A percentile compares a stretch with the other conserved stretches of the same genome.
Evolutionary conservation across 805 yeast genomes (phyloP).

Genomic region (Candida schatavii): DNA sequence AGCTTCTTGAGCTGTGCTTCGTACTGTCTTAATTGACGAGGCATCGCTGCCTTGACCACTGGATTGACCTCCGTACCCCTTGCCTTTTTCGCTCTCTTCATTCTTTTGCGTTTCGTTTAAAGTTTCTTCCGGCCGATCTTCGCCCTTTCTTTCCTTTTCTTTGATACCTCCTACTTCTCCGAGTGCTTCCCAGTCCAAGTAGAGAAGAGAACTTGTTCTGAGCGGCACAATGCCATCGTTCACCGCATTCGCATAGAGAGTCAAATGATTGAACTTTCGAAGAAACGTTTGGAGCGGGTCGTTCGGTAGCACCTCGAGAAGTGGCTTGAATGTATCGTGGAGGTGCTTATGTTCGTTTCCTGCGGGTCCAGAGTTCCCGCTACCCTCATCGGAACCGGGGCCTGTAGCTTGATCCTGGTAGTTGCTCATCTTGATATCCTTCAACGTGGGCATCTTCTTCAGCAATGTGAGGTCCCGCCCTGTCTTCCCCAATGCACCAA

Average conservation of each 20-base stretch:
- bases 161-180: conserved; percentile 32
- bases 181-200: conserved; percentile 41
- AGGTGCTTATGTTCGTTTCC: conserved; percentile 6
- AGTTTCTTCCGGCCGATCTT: neutral
- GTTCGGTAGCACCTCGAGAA: conserved; percentile 39
- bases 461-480: conserved; percentile 43
- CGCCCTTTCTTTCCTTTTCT: neutral
- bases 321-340: conserved; percentile 25
- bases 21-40: neutral
- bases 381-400: neutral
- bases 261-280: conserved; percentile 27
- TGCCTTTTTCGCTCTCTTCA: neutral
- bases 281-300: conserved; percentile 35
- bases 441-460: conserved; percentile 27
- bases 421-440: conserved; percentile 14
- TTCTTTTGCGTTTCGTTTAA: neutral
- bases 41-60: neutral
- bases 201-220: conserved; percentile 40
- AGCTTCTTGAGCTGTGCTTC: neutral
- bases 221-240: conserved; percentile 47
- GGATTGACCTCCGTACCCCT: neutral
- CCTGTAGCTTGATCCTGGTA: conserved; percentile 2
- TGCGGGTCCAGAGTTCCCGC: too few species aligned
- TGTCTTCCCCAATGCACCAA: conserved; percentile 45
- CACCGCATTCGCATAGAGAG: conserved; percentile 43